These are phyloP conservation scores for Macadamia tetraphylla DNA, from an alignment of 164 flowering plant species.

Conservation along the genomic window DNA sequence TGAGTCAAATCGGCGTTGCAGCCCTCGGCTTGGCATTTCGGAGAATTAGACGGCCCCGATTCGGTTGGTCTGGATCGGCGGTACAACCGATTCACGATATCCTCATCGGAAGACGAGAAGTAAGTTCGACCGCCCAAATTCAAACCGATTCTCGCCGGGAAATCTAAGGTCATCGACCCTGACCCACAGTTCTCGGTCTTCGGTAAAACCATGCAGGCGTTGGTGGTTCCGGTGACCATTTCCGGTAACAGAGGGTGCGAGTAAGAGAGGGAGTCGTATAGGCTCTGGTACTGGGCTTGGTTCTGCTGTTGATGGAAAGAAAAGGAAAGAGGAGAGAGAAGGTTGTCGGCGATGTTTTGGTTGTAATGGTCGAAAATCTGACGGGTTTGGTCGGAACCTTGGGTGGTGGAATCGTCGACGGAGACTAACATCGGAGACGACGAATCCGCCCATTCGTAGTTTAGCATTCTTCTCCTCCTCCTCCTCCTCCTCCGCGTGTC, in stretches of 20 bases:
- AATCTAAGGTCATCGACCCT: conserved; percentile 14
- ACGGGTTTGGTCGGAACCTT: conserved; percentile 28
- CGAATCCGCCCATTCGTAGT: conserved; percentile 65
- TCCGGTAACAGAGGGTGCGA: conserved; percentile 19
- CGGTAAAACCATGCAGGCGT: conserved; percentile 33
- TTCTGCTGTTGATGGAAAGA: conserved; percentile 13
- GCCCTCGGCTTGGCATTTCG: conserved; percentile 63
- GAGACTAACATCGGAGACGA: conserved; percentile 37
- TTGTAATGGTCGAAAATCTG: conserved; percentile 41
- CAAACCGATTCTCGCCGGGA: conserved; percentile 53
- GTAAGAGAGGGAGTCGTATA: conserved; percentile 31
- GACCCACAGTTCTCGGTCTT: conserved; percentile 41
- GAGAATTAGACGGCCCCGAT: conserved; percentile 34
- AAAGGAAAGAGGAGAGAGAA: conserved; percentile 9
- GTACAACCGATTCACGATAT: conserved; percentile 63
- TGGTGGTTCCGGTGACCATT: conserved; percentile 12
- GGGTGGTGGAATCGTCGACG: conserved; percentile 24
- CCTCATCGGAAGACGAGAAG: conserved; percentile 70
- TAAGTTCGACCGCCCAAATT: conserved; percentile 80
- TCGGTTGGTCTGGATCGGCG: conserved; percentile 51
- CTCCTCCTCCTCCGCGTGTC: not conserved
- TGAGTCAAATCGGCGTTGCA: conserved; percentile 46
- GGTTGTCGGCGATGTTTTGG: conserved; percentile 23
- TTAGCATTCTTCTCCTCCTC: conserved; percentile 35
- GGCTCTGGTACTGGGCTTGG: conserved; percentile 17